Conservation (phyloP, 352 stramenopile species). For the Phytophthora kernoviae region DNA sequence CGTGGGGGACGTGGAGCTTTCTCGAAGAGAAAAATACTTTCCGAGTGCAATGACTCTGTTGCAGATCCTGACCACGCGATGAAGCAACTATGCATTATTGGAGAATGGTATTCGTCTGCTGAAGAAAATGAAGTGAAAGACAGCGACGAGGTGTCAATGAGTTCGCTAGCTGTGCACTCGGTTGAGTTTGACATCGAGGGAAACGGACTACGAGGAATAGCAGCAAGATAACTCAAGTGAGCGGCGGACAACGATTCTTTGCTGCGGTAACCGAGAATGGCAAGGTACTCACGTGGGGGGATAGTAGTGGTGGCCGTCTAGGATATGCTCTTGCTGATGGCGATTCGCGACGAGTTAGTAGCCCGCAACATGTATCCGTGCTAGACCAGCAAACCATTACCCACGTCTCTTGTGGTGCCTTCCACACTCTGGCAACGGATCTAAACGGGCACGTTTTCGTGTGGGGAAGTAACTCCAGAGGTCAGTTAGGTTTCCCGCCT, state of each 20-base stretch:
- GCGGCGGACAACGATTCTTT: slow-evolving; percentile 65
- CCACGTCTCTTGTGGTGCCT: slow-evolving; percentile 70
- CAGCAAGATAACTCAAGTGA: slow-evolving; percentile 40
- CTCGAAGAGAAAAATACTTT: slow-evolving; percentile 17
- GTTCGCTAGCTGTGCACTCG: slow-evolving; percentile 15
- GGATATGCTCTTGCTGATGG: slow-evolving; percentile 55
- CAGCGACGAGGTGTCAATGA: background rate
- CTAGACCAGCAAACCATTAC: slow-evolving; percentile 46
- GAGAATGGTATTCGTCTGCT: slow-evolving; percentile 49
- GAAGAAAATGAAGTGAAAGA: slow-evolving; percentile 12
- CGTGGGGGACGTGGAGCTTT: slow-evolving; percentile 27
- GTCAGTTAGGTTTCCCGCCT: slow-evolving; percentile 53
- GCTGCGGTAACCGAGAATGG: slow-evolving; percentile 49
- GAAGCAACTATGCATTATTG: slow-evolving; percentile 43
- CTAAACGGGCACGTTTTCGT: slow-evolving; percentile 77
- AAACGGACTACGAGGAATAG: background rate
- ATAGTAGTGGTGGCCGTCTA: slow-evolving; percentile 63
- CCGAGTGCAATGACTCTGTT: background rate
- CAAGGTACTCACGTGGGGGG: slow-evolving; percentile 61
- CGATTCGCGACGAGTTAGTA: slow-evolving; percentile 42
- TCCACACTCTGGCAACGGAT: slow-evolving; percentile 71
- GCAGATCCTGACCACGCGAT: slow-evolving; percentile 1
- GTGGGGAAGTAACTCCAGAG: slow-evolving; percentile 66
- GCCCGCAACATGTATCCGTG: slow-evolving; percentile 40
- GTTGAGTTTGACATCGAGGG: slow-evolving; percentile 25